Conservation (phyloP, 495 filamentous ascomycete species). For the Penicillium alfredii region DNA sequence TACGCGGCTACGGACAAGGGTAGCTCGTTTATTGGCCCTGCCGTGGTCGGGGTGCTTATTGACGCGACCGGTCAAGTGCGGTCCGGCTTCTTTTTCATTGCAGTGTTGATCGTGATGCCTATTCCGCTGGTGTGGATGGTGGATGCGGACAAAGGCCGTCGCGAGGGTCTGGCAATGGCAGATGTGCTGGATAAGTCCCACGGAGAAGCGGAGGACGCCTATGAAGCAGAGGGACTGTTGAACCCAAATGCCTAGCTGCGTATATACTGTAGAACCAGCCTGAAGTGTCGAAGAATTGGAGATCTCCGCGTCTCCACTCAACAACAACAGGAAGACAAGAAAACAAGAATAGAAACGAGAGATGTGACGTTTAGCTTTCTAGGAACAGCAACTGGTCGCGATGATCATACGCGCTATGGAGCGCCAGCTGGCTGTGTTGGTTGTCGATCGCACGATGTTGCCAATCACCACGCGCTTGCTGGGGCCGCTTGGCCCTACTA, state of each 20-base stretch:
- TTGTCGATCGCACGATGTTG: no score
- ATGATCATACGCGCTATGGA: no score
- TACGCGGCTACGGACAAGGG: constrained; percentile 95
- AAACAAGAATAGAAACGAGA: no score
- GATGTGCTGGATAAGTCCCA: constrained; percentile 45
- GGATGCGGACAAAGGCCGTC: constrained; percentile 70
- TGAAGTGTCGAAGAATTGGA: no score
- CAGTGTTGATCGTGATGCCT: constrained; percentile 66
- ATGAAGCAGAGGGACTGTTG: constrained; percentile 34
- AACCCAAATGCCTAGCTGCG: constrained; percentile 8
- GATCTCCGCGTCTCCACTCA: no score
- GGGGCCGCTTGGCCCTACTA: no score
- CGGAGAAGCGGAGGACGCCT: constrained; percentile 5
- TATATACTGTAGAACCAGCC: no score
- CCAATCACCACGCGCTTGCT: no score
- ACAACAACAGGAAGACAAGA: no score
- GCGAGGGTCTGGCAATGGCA: constrained; percentile 62
- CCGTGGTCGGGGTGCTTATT: constrained; percentile 78
- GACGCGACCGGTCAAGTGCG: constrained; percentile 77
- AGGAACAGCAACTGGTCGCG: no score
- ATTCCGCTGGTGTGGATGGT: constrained; percentile 73
- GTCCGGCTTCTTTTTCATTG: constrained; percentile 85
- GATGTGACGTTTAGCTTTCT: no score
- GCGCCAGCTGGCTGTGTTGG: no score
- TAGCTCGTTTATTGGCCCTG: constrained; percentile 79